Conservation (phyloP, 805 yeast genomes). For the Yamadazyma takamatsuzukensis region DNA sequence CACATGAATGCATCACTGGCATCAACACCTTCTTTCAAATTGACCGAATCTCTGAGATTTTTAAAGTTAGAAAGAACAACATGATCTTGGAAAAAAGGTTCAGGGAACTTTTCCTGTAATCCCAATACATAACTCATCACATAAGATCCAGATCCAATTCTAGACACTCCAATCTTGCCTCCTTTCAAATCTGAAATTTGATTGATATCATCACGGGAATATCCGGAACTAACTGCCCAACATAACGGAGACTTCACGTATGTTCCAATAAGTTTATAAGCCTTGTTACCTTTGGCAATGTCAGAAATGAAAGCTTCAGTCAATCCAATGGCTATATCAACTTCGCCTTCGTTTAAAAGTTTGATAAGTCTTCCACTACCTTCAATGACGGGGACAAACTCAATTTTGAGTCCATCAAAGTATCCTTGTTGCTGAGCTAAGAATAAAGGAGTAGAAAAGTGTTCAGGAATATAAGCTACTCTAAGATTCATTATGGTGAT, state of each 20-base stretch:
- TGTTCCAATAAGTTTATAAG: constrained; percentile 70
- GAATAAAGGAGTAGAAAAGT: constrained; percentile 81
- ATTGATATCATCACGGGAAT: constrained; percentile 51
- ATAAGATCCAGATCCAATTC: constrained; percentile 89
- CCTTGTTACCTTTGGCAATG: constrained; percentile 62
- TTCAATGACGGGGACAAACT: constrained; percentile 68
- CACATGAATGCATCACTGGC: constrained; percentile 87
- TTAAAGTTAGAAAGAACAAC: constrained; percentile 64
- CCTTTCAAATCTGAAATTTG: constrained; percentile 53
- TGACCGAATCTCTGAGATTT: constrained; percentile 78
- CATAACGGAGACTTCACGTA: constrained; percentile 84
- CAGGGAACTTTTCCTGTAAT: constrained; percentile 49
- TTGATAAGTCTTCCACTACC: constrained; percentile 88
- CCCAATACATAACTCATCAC: constrained; percentile 88
- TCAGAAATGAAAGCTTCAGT: constrained; percentile 92
- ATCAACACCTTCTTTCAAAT: constrained; percentile 42
- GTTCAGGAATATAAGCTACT: constrained; percentile 89
- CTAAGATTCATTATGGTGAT: constrained; percentile 20
- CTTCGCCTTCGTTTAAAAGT: constrained; percentile 55
- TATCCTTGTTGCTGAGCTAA: constrained; percentile 63
- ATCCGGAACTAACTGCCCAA: constrained; percentile 88
- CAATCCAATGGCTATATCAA: constrained; percentile 82
- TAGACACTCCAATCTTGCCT: constrained; percentile 68
- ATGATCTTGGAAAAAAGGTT: constrained; percentile 50
- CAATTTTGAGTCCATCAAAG: constrained; percentile 51